Evolutionary conservation across 2,329 filamentous ascomycete species (phyloP).

Genomic region (Aureobasidium sp.): DNA sequence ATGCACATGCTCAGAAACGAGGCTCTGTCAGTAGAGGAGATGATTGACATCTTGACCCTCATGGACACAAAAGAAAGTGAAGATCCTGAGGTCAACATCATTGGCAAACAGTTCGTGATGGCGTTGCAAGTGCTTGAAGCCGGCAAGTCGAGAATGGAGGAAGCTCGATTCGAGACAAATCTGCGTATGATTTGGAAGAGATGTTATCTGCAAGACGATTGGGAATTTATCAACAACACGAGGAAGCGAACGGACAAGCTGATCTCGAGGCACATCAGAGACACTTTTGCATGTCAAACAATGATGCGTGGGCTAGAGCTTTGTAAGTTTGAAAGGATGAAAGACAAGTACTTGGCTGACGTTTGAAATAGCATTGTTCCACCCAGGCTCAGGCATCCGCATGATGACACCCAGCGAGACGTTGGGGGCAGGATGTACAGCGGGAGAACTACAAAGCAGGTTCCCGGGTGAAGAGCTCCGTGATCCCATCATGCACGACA

Average conservation of each 20-base stretch:
- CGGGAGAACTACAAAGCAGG: slow-evolving; percentile 51
- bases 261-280: slow-evolving; percentile 51
- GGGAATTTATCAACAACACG: slow-evolving; percentile 71
- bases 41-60: slow-evolving; percentile 74
- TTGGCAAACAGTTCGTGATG: slow-evolving; percentile 61
- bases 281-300: slow-evolving; percentile 43
- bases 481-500: slow-evolving; percentile 61
- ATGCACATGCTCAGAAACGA: slow-evolving; percentile 63
- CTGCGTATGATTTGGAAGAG: slow-evolving; percentile 77
- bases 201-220: slow-evolving; percentile 76
- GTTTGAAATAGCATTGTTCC: slow-evolving; percentile 15
- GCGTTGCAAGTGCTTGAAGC: slow-evolving; percentile 55
- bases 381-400: slow-evolving; percentile 19
- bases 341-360: slow-evolving; percentile 15
- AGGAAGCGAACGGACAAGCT: slow-evolving; percentile 64
- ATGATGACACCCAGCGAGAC: slow-evolving; percentile 25
- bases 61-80: slow-evolving; percentile 50
- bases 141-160: slow-evolving; percentile 46
- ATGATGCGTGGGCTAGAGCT: slow-evolving; percentile 47
- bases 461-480: slow-evolving; percentile 51
- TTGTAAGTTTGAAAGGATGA: slow-evolving; percentile 43
- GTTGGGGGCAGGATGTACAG: slow-evolving; percentile 50
- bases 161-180: slow-evolving; percentile 49
- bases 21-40: slow-evolving; percentile 51
- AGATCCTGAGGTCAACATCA: slow-evolving; percentile 43